These are phyloP conservation scores for Aspergillus pseudotamarii DNA, from an alignment of 2,329 filamentous ascomycete genomes.

Conservation along the genomic window DNA sequence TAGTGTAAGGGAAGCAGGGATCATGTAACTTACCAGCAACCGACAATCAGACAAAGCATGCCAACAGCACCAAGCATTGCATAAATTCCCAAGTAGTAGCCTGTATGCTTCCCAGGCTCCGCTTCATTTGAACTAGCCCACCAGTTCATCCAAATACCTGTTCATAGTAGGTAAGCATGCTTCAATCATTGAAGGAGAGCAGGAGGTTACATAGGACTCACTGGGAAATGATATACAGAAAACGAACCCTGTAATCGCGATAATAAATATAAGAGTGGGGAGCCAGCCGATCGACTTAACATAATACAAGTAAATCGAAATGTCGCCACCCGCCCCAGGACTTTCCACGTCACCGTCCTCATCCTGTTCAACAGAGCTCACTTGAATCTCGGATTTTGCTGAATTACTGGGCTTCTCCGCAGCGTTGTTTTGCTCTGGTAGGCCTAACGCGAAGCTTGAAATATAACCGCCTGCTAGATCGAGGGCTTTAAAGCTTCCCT, in stretches of 20 bases:
- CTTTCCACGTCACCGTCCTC: conserved; percentile 29
- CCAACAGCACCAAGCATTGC: conserved; percentile 42
- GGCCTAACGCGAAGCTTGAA: conserved; percentile 40
- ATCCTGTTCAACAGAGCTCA: conserved; percentile 11
- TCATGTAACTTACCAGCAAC: conserved; percentile 36
- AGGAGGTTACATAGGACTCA: conserved; percentile 18
- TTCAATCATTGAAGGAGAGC: background rate
- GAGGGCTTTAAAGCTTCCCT: conserved; percentile 44
- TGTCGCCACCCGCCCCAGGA: conserved; percentile 43
- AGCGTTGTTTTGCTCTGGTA: conserved; percentile 36
- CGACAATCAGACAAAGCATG: conserved; percentile 39
- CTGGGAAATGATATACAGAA: conserved; percentile 47
- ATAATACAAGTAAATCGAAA: conserved; percentile 47
- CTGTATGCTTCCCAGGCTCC: conserved; percentile 35
- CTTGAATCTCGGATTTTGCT: conserved; percentile 11
- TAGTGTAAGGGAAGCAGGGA: background rate
- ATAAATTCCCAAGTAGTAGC: conserved; percentile 44
- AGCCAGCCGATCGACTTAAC: conserved; percentile 41
- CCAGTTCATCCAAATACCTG: conserved; percentile 46
- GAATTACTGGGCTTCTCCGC: conserved; percentile 17
- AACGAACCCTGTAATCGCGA: conserved; percentile 41
- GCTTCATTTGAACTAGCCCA: conserved; percentile 43
- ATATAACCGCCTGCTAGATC: conserved; percentile 44
- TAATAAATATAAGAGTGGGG: conserved; percentile 37
- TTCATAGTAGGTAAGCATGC: background rate